Evolutionary conservation across 2,329 filamentous ascomycete species (phyloP), one percentile per base, ranked within the genome.

Genomic region (Talaromyces sp.): DNA sequence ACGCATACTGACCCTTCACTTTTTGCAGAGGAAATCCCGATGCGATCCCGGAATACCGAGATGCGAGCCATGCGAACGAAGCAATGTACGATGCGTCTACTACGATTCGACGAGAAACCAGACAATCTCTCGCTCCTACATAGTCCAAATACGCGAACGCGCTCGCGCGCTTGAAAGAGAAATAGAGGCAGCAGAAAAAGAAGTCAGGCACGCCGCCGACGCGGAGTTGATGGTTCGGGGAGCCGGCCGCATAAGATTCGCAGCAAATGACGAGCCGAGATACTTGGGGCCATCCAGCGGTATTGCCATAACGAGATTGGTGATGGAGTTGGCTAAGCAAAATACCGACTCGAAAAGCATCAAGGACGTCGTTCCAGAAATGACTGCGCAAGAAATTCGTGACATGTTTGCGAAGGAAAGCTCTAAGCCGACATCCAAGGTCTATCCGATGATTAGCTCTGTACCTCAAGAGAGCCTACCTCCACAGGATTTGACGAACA

Each of bases 261-360:
- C 89, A 70, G 91, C 93, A 69, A 88, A 88, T 62, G 92, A 96
- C 73, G 93, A 97, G 76, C 88, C 91, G 16, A 90, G 93, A 66
- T 98, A 95, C 73, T 81, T 99, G 2, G 95, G 95, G 0, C 91
- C 95, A 2, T 96, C 93, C 56, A 98, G 93, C 74, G 95, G 93
- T 64, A 96, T 97, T 70, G 91, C 92, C 72, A 96, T 98, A 81
- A 96, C 93, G 12, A 87, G 93, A 33, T 83, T 98, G 68, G 88
- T 99, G 11, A 97, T 99, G 90, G 93, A 97, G 74, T 87, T 96
- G 76, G 93, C 93, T 60, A 98, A 96, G 78, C 89, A 92, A 66
- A 96, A 93, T 71, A 96, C 92, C 28, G 90, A 95, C 70, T 89
- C 92, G 5, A 91, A 92, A 75, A 92, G 89, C 67, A 97, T 98